These are phyloP conservation scores for Rosa hybrid DNA, from an alignment of 331 rosid genomes.

Conservation along the genomic window DNA sequence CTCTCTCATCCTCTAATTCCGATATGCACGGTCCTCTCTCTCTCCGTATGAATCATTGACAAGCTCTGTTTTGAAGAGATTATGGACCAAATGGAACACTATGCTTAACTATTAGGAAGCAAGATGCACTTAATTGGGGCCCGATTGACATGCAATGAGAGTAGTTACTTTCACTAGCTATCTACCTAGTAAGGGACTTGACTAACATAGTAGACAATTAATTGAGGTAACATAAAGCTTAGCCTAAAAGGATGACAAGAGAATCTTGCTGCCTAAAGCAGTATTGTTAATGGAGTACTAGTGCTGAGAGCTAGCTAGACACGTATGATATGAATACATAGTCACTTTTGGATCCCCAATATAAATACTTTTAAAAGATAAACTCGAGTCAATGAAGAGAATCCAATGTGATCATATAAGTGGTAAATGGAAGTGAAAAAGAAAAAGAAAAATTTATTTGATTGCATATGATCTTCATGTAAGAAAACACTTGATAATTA, in stretches of 20 bases:
- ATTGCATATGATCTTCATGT: neutral
- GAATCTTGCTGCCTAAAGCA: conserved; percentile 50
- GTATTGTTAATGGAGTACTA: conserved; percentile 31
- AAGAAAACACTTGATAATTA: neutral
- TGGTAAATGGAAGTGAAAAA: neutral
- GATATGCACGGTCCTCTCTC: too few relatives aligned
- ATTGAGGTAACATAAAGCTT: conserved; percentile 32
- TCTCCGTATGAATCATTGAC: too few relatives aligned
- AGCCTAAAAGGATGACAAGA: conserved; percentile 40
- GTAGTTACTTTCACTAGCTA: conserved; percentile 6
- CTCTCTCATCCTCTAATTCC: too few relatives aligned
- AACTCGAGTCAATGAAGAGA: conserved; percentile 51
- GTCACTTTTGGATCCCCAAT: conserved; percentile 47
- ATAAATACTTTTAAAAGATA: conserved; percentile 38
- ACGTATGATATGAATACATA: conserved; percentile 7
- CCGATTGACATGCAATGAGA: neutral
- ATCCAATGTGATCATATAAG: conserved; percentile 49
- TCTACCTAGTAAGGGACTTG: conserved; percentile 29
- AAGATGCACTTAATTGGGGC: neutral
- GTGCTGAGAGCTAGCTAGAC: conserved; percentile 20
- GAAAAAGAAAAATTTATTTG: neutral
- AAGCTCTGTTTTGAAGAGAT: neutral
- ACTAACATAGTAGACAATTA: conserved; percentile 6
- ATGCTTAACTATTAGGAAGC: neutral
- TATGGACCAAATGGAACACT: neutral